These are phyloP conservation scores for Yarrowia porcina DNA, from an alignment of 805 yeast genomes.

Conservation along the genomic window DNA sequence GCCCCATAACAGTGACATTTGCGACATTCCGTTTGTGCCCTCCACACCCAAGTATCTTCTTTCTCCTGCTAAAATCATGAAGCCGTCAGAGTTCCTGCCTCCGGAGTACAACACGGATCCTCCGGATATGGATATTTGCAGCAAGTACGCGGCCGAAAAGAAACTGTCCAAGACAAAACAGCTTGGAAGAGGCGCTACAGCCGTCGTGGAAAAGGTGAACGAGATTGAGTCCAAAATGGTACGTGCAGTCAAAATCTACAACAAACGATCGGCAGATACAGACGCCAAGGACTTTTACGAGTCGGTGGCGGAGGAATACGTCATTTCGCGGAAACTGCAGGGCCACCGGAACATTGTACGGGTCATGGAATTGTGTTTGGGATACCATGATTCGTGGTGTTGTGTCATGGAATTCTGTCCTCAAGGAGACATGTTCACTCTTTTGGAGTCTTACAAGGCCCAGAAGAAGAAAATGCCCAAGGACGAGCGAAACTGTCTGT, in stretches of 20 bases:
- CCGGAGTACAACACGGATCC: slow-evolving; percentile 20
- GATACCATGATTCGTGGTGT: slow-evolving; percentile 36
- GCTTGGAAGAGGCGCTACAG: slow-evolving; percentile 40
- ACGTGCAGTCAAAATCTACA: slow-evolving; percentile 87
- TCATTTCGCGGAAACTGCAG: slow-evolving; percentile 73
- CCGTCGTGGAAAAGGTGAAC: slow-evolving; percentile 32
- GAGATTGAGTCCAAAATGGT: slow-evolving; percentile 37
- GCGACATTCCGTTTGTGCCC: slow-evolving; percentile 18
- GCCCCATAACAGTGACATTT: slow-evolving; percentile 26
- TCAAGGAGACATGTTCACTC: slow-evolving; percentile 77
- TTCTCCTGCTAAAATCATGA: not conserved
- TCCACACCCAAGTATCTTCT: slow-evolving; percentile 15
- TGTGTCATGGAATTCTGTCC: slow-evolving; percentile 70
- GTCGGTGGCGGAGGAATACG: slow-evolving; percentile 75
- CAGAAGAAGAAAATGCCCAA: slow-evolving; percentile 73
- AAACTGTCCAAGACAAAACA: slow-evolving; percentile 30
- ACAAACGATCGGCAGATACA: slow-evolving; percentile 55
- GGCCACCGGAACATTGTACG: slow-evolving; percentile 68
- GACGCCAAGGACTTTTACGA: slow-evolving; percentile 53
- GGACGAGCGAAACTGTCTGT: slow-evolving; percentile 85
- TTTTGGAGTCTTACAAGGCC: slow-evolving; percentile 78
- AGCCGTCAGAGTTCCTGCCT: slow-evolving; percentile 20
- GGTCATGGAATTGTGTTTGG: slow-evolving; percentile 58
- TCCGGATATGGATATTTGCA: slow-evolving; percentile 22
- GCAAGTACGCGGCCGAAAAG: slow-evolving; percentile 31